Percentiles rank a stretch among this genome's conserved stretches.
These are phyloP conservation scores for Xylaria polymorpha DNA, from an alignment of 2,329 filamentous ascomycete species.

Conservation along the genomic window DNA sequence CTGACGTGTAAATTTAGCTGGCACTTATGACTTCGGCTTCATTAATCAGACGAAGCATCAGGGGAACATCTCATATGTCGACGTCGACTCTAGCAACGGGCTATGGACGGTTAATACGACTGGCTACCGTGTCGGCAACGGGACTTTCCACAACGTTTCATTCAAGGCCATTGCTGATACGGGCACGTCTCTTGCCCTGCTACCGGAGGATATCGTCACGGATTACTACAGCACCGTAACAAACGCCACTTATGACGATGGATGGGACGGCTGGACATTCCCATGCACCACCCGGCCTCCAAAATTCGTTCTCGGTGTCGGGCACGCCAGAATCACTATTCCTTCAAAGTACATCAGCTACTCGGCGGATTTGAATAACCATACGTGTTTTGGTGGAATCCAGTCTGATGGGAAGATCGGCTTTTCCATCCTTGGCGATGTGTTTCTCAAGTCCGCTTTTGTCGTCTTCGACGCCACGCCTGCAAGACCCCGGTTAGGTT, in stretches of 20 bases:
- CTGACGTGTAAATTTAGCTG: slow-evolving; percentile 40
- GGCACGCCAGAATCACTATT: slow-evolving; percentile 60
- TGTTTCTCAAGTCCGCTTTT: slow-evolving; percentile 74
- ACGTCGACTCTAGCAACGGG: slow-evolving; percentile 47
- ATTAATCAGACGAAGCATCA: slow-evolving; percentile 49
- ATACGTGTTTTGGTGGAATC: slow-evolving; percentile 72
- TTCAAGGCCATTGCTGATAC: slow-evolving; percentile 65
- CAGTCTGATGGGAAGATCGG: slow-evolving; percentile 57
- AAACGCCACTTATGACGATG: slow-evolving; percentile 53
- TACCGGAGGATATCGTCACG: slow-evolving; percentile 54
- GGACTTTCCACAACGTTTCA: background rate
- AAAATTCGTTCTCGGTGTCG: slow-evolving; percentile 62
- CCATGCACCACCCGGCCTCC: slow-evolving; percentile 61
- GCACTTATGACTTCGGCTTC: slow-evolving; percentile 53
- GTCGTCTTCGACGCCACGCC: slow-evolving; percentile 66
- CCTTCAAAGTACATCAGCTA: slow-evolving; percentile 63
- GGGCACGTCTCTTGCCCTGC: slow-evolving; percentile 66
- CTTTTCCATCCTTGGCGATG: slow-evolving; percentile 72
- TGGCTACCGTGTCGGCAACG: slow-evolving; percentile 43
- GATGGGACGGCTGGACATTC: slow-evolving; percentile 63
- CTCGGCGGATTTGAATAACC: slow-evolving; percentile 55
- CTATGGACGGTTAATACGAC: slow-evolving; percentile 51
- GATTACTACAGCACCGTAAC: slow-evolving; percentile 64
- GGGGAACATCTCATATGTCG: slow-evolving; percentile 50
- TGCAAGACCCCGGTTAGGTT: slow-evolving; percentile 55